These are phyloP conservation scores for Entomortierella lignicola DNA, from an alignment of 192 early-diverging fungal genomes.

Conservation along the genomic window DNA sequence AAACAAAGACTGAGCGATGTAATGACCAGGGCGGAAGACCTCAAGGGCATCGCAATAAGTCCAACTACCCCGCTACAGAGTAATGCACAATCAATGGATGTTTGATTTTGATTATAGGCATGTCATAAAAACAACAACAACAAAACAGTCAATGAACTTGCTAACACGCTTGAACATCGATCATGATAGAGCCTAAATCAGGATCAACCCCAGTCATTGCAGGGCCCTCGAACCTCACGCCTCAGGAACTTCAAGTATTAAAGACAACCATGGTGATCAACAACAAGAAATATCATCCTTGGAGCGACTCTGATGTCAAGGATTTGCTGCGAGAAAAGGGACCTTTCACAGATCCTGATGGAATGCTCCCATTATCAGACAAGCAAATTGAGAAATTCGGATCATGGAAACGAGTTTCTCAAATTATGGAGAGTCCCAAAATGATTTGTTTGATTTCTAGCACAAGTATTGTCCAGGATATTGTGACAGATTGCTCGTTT, in stretches of 20 bases:
- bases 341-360: conserved; percentile 78
- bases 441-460: conserved; percentile 79
- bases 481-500: conserved; percentile 96
- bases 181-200: conserved; percentile 41
- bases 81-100: conserved; percentile 1
- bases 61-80: conserved; percentile 17
- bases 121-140: too few relatives aligned
- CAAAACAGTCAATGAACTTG: too few relatives aligned
- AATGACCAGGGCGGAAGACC: conserved; percentile 57
- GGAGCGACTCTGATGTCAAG: conserved; percentile 22
- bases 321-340: conserved; percentile 41
- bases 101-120: too few relatives aligned
- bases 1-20: conserved; percentile 41
- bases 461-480: conserved; percentile 81
- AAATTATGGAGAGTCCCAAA: conserved; percentile 74
- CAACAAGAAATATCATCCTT: conserved; percentile 39
- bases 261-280: conserved; percentile 53
- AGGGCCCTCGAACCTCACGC: conserved; percentile 31
- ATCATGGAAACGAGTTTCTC: conserved; percentile 84
- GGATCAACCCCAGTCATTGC: conserved; percentile 28
- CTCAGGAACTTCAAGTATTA: conserved; percentile 34
- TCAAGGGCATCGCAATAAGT: conserved; percentile 56
- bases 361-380: conserved; percentile 74
- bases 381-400: conserved; percentile 81
- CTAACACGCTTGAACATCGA: background rate